Percentiles rank a stretch among this genome's conserved stretches.
Evolutionary conservation across 2,329 filamentous ascomycete genomes (phyloP).

Genomic region (Neonectria faginata): DNA sequence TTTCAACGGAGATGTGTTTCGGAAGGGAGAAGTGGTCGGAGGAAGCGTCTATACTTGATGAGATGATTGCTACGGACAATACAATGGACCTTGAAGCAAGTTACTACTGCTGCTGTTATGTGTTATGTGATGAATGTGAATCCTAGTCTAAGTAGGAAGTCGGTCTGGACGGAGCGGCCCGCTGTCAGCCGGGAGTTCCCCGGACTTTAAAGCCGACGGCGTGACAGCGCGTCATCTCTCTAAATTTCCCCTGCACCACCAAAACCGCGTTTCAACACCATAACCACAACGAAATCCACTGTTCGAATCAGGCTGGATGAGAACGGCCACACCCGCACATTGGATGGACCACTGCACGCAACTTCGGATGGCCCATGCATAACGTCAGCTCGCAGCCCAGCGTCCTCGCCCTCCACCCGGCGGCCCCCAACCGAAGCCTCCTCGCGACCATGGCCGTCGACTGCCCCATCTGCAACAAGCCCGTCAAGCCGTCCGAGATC

Average conservation of each 20-base stretch:
- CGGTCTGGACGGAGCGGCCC: neutral
- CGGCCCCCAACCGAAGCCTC: neutral
- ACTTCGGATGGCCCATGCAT: neutral
- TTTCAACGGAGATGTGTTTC: constrained; percentile 7
- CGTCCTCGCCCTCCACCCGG: neutral
- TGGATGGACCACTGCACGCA: neutral
- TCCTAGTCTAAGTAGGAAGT: neutral
- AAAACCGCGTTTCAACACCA: neutral
- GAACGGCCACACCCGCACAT: neutral
- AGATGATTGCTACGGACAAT: constrained; percentile 10
- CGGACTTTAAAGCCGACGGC: constrained; percentile 20
- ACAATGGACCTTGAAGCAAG: constrained; percentile 15
- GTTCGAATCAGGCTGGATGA: neutral
- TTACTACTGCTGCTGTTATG: too few relatives aligned
- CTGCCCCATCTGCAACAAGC: constrained; percentile 84
- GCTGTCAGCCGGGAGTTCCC: neutral
- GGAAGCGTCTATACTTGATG: constrained; percentile 3
- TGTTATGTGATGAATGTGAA: neutral
- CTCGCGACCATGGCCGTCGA: constrained; percentile 63
- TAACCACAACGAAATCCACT: neutral
- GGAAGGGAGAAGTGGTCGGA: neutral
- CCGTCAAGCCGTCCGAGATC: constrained; percentile 79
- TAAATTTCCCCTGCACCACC: constrained; percentile 6
- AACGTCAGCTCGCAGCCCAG: neutral
- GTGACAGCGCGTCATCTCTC: constrained; percentile 22